Evolutionary conservation across 306 rosid species (phyloP), one percentile per base, ranked within the genome.

Genomic region (Prunus mira): DNA sequence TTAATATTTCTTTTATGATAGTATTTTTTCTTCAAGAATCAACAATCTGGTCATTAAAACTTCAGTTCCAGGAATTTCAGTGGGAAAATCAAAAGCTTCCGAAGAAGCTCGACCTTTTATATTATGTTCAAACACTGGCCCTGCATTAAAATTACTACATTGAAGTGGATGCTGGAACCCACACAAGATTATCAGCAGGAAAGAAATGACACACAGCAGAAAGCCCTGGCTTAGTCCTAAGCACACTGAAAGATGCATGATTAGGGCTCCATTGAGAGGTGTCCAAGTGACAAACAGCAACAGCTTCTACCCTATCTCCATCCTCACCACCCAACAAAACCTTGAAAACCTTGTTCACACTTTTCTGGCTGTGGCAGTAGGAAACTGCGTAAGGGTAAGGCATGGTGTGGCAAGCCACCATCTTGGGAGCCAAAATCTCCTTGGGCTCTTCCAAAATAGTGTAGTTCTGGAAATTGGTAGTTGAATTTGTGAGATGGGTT

Each of bases 341-440:
- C 72, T 67, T 81, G 71, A 45, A 83, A 5, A 91, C 88, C 78
- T 25, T 88, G 78, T 82, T 91, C 80, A 75, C 81, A 51, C 81
- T 86, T 24, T 67, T 56, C 41, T 87, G 96, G 82, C 82, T 85
- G 32, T 91, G 98, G 34, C 95, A 89, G 19, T 89, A 90, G 45
- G 78, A 90, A 19, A 91, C 84, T 4, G 90, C 87, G 49, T 88
- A 90, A 34, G 97, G 97, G 54, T 94, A 94, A 6, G 97, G 93
- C 95, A 89, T 84, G n/a, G 87, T 82, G 67, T 91, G 97, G 55
- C 97, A 94, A 13, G 98, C 90, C 19, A 92, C 98, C 86, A 94
- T 89, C 81, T 76, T 86, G 0, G 89, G 76, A 47, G 93, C 93
- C 49, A 58, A 24, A 3, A 90, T 54, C 50, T 78, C 84, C 34